Conservation (phyloP, 768 basidiomycete genomes). For the Royoungia palumana region DNA sequence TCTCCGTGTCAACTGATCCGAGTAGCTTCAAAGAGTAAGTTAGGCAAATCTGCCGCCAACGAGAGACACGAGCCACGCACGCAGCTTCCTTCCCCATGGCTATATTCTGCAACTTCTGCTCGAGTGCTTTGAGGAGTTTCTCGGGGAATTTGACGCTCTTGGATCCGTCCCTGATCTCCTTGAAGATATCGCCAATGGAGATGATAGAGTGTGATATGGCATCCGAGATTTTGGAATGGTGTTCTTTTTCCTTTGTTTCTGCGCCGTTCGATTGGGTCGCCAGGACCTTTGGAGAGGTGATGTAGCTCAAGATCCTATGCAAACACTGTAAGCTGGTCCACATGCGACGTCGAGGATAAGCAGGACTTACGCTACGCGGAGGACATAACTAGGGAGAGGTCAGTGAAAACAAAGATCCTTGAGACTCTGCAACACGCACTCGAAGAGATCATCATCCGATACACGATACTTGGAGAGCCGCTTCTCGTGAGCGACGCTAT, state of each 20-base stretch:
- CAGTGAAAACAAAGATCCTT: neutral
- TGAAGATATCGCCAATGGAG: conserved; percentile 75
- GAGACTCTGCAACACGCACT: conserved; percentile 46
- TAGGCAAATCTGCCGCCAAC: conserved; percentile 4
- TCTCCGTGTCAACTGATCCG: conserved; percentile 83
- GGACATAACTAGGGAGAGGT: conserved; percentile 56
- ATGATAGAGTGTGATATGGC: conserved; percentile 56
- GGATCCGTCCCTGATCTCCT: conserved; percentile 71
- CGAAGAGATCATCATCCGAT: conserved; percentile 82
- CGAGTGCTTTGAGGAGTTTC: conserved; percentile 86
- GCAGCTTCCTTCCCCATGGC: conserved; percentile 89
- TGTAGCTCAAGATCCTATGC: conserved; percentile 65
- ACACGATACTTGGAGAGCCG: conserved; percentile 74
- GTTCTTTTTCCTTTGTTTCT: conserved; percentile 57
- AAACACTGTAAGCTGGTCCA: conserved; percentile 7
- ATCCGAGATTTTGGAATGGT: conserved; percentile 60
- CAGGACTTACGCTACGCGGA: conserved; percentile 75
- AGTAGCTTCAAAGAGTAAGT: conserved; percentile 52
- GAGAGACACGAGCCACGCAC: conserved; percentile 47
- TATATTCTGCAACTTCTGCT: conserved; percentile 85
- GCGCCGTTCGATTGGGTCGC: conserved; percentile 28
- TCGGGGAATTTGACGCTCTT: conserved; percentile 93
- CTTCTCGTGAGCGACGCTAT: conserved; percentile 66
- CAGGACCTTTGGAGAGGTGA: conserved; percentile 57
- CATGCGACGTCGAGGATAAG: neutral